Conservation (phyloP, 768 basidiomycete species). For the Lactifluus subvellereus region DNA sequence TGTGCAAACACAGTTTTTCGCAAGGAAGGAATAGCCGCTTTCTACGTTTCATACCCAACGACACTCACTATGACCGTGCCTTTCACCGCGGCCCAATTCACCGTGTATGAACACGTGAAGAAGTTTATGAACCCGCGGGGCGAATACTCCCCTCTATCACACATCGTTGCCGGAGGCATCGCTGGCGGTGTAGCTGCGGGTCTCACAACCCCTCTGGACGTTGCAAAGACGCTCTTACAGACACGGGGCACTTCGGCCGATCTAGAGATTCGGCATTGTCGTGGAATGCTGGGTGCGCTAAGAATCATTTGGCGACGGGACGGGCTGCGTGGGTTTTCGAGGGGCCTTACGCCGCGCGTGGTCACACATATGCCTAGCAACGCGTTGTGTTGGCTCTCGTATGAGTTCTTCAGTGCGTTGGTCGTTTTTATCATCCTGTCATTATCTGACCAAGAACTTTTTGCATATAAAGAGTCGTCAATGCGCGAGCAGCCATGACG, state of each 20-base stretch:
- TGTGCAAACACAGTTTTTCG: constrained; percentile 82
- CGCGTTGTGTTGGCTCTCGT: constrained; percentile 94
- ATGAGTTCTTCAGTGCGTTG: constrained; percentile 95
- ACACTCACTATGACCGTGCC: constrained; percentile 95
- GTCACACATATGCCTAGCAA: constrained; percentile 96
- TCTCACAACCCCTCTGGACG: constrained; percentile 94
- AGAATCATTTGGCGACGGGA: constrained; percentile 83
- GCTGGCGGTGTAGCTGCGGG: constrained; percentile 94
- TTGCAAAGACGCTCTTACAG: constrained; percentile 95
- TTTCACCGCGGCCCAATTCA: constrained; percentile 97
- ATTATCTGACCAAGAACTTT: neutral
- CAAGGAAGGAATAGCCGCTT: constrained; percentile 81
- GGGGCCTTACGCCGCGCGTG: constrained; percentile 87
- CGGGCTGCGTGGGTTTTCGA: constrained; percentile 75
- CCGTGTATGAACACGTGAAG: constrained; percentile 93
- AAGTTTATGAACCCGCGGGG: constrained; percentile 76
- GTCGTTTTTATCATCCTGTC: neutral
- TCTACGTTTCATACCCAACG: constrained; percentile 98
- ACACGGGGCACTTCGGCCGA: constrained; percentile 90
- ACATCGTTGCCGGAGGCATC: constrained; percentile 86
- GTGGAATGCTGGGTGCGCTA: constrained; percentile 84
- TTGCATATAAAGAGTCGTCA: constrained; percentile 11
- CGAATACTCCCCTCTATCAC: constrained; percentile 87
- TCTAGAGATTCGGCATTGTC: constrained; percentile 72
- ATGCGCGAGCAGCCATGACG: constrained; percentile 18